Conservation (phyloP, 2,329 filamentous ascomycete species). For the Scytalidium sp. region DNA sequence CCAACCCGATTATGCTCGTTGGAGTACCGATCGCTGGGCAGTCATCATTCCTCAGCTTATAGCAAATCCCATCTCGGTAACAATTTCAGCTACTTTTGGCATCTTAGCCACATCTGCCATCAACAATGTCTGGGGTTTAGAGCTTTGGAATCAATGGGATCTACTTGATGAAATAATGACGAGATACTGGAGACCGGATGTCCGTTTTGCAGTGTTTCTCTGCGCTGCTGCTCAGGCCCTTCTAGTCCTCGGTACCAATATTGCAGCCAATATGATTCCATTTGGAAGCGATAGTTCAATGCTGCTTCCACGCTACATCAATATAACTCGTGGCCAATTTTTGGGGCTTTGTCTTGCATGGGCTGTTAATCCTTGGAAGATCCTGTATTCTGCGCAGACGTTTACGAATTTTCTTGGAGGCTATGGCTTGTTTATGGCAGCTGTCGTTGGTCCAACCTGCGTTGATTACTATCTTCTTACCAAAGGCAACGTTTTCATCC, state of each 20-base stretch:
- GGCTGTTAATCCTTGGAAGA: constrained; percentile 6
- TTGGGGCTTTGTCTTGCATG: constrained; percentile 11
- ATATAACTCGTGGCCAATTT: constrained; percentile 5
- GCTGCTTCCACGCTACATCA: constrained; percentile 10
- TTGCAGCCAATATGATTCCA: constrained; percentile 13
- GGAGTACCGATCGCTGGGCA: constrained; percentile 28
- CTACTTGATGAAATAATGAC: constrained; percentile 8
- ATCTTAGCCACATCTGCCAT: constrained; percentile 38
- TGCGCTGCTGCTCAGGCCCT: background rate
- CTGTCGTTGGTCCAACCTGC: background rate
- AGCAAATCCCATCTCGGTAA: constrained; percentile 36
- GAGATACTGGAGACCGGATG: background rate
- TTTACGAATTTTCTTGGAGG: constrained; percentile 11
- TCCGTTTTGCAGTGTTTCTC: constrained; percentile 8
- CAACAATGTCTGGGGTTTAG: constrained; percentile 35
- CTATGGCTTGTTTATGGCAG: constrained; percentile 11
- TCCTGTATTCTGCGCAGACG: background rate
- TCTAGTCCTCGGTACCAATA: constrained; percentile 7
- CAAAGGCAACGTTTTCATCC: constrained; percentile 22
- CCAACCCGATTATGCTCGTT: constrained; percentile 39
- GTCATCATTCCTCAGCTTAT: constrained; percentile 36
- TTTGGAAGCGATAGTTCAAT: constrained; percentile 9
- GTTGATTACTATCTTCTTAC: constrained; percentile 27
- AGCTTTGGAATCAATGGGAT: constrained; percentile 12
- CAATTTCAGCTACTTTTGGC: constrained; percentile 36